Evolutionary conservation across 129 eudicot genomes (phyloP), one percentile per base, ranked within the genome.

Genomic region (Deinandra increscens): DNA sequence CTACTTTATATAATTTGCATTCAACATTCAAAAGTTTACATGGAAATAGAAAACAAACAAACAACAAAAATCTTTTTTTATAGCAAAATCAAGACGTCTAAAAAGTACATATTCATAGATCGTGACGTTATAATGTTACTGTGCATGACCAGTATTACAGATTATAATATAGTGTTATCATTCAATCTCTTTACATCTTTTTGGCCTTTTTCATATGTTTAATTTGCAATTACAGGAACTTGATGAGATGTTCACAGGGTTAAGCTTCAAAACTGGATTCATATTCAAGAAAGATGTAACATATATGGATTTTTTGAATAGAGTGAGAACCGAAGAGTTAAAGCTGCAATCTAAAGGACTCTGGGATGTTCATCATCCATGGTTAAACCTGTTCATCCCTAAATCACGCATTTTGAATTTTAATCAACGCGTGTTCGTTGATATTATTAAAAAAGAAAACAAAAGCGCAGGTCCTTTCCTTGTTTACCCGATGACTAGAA

Each of bases 361-460:
- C 29, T 81, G 84, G 88, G 90, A 88, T 60, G 88, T 89, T 83
- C 83, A 84, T 63, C 99, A 89, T 78, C 99, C 99, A 48, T 93
- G 99, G 99, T 80, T 93, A 22, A 93, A 87, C 51, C 66, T 93
- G 0, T 93, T 93, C 70, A 82, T 93, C 5, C 95, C 97, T 39
- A 83, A 82, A 72, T 89, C 99, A 0, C 43, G 68, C 2, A 84
- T 93, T 22, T 33, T 44, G 60, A 86, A 89, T 15, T 89, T 93
- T 56, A 84, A 87, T 75, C 79, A 74, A 29, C 87, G 75, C 5
- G 93, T 80, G 26, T 78, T 93, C 14, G 39, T 79, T 12, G 81
- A 82, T 71, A 89, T 87, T 34, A 48, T 89, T 39, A 78, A 43
- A 19, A 81, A 73, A 46, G 82, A 64, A 49, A 76, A 74, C 70